phyloP scores from a whole-genome alignment of 2,329 filamentous ascomycete species.

The Scleromitrula shiraiana region DNA sequence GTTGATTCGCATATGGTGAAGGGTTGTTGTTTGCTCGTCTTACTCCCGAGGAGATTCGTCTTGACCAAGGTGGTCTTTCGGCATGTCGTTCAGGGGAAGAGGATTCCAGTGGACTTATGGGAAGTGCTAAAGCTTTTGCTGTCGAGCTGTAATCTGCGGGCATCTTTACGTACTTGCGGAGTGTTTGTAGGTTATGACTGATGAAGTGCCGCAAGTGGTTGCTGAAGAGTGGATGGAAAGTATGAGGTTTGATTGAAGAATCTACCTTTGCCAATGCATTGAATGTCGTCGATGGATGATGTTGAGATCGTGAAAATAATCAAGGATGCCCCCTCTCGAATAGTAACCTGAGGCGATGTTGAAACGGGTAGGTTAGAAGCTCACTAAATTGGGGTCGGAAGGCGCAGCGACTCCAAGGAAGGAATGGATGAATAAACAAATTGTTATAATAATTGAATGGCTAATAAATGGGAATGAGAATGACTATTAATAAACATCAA shows the following conservation, averaged over 20 bases:
- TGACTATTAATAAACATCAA: too few relatives aligned
- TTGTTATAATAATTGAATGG: too few relatives aligned
- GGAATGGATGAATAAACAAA: background rate
- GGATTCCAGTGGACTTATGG: conserved; percentile 38
- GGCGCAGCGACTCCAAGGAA: background rate
- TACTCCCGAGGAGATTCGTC: conserved; percentile 34
- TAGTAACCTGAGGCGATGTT: background rate
- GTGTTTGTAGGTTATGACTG: background rate
- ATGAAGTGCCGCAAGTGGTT: background rate
- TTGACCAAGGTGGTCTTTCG: conserved; percentile 44
- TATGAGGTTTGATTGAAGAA: background rate
- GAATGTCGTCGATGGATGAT: background rate
- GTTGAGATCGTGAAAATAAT: background rate
- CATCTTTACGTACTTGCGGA: conserved; percentile 31
- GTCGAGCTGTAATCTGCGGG: conserved; percentile 44
- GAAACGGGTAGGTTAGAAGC: conserved; percentile 5
- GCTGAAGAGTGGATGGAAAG: background rate
- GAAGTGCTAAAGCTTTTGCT: conserved; percentile 41
- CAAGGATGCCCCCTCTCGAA: background rate
- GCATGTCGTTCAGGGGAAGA: conserved; percentile 34
- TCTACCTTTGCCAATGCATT: conserved; percentile 3
- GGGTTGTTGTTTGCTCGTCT: conserved; percentile 15
- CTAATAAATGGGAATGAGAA: too few relatives aligned
- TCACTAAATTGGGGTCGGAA: background rate
- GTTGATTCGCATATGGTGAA: conserved; percentile 18